Evolutionary conservation across 1,139 yeast genomes (phyloP).

Genomic region (Zygoascus sp.): DNA sequence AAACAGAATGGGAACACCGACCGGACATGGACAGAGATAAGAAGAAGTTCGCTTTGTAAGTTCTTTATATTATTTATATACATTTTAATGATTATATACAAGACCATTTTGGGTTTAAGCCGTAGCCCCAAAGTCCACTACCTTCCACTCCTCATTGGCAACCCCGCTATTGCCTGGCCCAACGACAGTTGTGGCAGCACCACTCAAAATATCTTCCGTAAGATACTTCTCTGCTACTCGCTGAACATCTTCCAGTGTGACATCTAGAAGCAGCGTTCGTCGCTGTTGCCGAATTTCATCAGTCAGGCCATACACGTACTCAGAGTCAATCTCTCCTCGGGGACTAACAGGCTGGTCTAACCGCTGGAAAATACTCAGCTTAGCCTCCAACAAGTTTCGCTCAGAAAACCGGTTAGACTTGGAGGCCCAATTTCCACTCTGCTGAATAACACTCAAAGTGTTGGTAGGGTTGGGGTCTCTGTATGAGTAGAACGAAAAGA

Average conservation of each 20-base stretch:
- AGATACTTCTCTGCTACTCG: slow-evolving; percentile 63
- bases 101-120: no score
- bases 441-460: slow-evolving; percentile 58
- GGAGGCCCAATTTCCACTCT: slow-evolving; percentile 55
- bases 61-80: slow-evolving; percentile 12
- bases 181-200: slow-evolving; percentile 45
- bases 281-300: slow-evolving; percentile 78
- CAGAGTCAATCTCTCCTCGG: slow-evolving; percentile 65
- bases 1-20: slow-evolving; percentile 92
- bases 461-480: slow-evolving; percentile 85
- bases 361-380: slow-evolving; percentile 82
- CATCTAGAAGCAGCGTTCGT: slow-evolving; percentile 67
- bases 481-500: slow-evolving; percentile 79
- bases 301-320: slow-evolving; percentile 65
- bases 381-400: slow-evolving; percentile 80
- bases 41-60: slow-evolving; percentile 77
- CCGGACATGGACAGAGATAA: slow-evolving; percentile 96
- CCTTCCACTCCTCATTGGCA: slow-evolving; percentile 38
- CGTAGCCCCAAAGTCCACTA: slow-evolving; percentile 18
- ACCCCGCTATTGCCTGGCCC: slow-evolving; percentile 44
- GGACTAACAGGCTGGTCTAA: slow-evolving; percentile 88
- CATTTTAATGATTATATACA: slow-evolving; percentile 8
- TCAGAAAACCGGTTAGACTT: slow-evolving; percentile 46
- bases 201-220: slow-evolving; percentile 24
- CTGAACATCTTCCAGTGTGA: slow-evolving; percentile 56